Base-by-base conservation (phyloP, 1,139 yeast species). In the Candida dubliniensis region DNA sequence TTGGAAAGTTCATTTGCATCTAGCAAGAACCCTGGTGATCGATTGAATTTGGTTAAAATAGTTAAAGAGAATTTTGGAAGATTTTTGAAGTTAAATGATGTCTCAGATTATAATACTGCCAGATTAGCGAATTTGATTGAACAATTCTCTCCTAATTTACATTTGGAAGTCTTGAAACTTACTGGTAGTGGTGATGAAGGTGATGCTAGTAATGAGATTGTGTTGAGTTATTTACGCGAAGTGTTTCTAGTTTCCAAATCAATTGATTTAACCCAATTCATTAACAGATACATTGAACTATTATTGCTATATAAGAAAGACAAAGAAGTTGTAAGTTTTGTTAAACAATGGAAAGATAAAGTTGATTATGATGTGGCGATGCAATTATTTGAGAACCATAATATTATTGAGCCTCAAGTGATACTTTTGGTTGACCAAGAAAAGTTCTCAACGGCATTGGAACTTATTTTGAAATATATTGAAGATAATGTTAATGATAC, bases 1-100 rank as follows among this genome's bases (percentile, higher is more conserved):
- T 55, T 81, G 14, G 69, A 66, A 33, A 67, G 67, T 34, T 71
- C 80, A 33, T 71, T 76, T 50, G 50, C 55, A 30, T 55, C 63
- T 25, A 59, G 71, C 0, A 56, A 55, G 26, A 55, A 56, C 34
- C 54, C 63, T 0, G 47, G 58, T 2, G 79, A 78, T 36, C 59
- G 66, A 41, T 27, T 55, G 1, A 63, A 66, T 18, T 52, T 80
- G 33, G 57, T 68, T 6, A 47, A 57, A 6, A 67, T 74, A 10
- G 54, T 80, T 8, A 54, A 55, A 34, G 50, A 55, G 0, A 64
- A 79, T 45, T 79, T 80, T 52, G 59, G 51, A 2, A 50, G 55
- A 1, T 60, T 79, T 36, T 58, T 75, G 1, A 56, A 52, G 1
- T 58, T 60, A 11, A 70, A 77, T 50, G 59, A 72, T 1, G 14